phyloP scores from a whole-genome alignment of 2,329 filamentous ascomycete genomes.

The Blumeria graminis region DNA sequence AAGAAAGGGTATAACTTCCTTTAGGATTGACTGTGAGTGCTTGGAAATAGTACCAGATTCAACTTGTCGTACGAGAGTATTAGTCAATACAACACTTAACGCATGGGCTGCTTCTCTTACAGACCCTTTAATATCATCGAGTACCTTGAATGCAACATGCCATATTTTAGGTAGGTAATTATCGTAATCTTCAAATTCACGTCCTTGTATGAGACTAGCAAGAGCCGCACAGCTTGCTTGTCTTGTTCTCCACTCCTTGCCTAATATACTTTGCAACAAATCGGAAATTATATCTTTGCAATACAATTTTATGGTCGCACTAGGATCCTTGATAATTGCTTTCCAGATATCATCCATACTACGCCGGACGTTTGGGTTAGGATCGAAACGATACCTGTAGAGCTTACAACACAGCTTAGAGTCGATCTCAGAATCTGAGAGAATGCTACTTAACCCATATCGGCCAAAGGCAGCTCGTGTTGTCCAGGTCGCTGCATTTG shows the following conservation, averaged over 20 bases:
- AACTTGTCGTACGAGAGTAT: conserved; percentile 61
- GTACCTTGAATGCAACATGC: conserved; percentile 63
- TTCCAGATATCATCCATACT: conserved; percentile 99
- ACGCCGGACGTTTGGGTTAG: conserved; percentile 71
- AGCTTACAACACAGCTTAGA: conserved; percentile 90
- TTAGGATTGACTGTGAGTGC: conserved; percentile 55
- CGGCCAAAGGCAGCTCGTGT: conserved; percentile 89
- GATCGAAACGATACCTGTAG: conserved; percentile 84
- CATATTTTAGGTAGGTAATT: conserved; percentile 69
- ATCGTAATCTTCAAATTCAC: conserved; percentile 54
- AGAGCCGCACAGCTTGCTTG: conserved; percentile 84
- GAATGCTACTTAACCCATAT: conserved; percentile 76
- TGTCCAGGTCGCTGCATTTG: conserved; percentile 90
- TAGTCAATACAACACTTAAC: conserved; percentile 64
- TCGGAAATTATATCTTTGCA: conserved; percentile 82
- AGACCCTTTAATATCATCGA: conserved; percentile 88
- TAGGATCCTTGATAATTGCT: conserved; percentile 74
- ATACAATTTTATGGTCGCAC: conserved; percentile 48
- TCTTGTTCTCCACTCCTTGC: conserved; percentile 78
- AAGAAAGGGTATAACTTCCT: conserved; percentile 72
- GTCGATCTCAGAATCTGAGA: conserved; percentile 71
- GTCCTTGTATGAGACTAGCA: conserved; percentile 64
- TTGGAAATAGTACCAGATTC: conserved; percentile 51
- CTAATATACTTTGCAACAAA: conserved; percentile 61
- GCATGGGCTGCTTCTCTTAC: conserved; percentile 61